These are phyloP conservation scores for Calendula officinalis DNA, from an alignment of 129 eudicot genomes.

Conservation along the genomic window DNA sequence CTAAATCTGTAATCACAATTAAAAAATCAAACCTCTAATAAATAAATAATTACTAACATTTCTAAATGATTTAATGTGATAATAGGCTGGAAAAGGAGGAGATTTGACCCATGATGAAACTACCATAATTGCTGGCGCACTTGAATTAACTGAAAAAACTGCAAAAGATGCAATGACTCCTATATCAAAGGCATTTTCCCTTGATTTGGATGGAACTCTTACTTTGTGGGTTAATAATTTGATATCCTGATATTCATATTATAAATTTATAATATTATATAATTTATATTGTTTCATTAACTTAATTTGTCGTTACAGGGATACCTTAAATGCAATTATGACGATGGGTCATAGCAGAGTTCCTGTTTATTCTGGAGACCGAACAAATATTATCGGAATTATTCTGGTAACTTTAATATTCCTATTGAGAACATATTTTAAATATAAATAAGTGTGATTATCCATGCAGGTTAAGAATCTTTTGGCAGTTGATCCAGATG, in stretches of 20 bases:
- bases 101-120: conserved; percentile 98
- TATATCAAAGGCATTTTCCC: conserved; percentile 93
- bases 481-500: conserved; percentile 80
- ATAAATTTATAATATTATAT: not conserved
- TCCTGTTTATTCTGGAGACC: conserved; percentile 75
- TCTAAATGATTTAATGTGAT: not conserved
- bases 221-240: conserved; percentile 58
- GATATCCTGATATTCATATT: conserved; percentile 22
- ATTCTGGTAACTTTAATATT: conserved; percentile 55
- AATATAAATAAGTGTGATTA: conserved; percentile 10
- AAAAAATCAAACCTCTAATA: not conserved
- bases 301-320: conserved; percentile 51
- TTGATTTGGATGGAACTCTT: conserved; percentile 97
- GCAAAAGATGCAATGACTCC: conserved; percentile 99
- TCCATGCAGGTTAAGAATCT: conserved; percentile 83
- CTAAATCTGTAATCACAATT: not conserved
- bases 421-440: not conserved
- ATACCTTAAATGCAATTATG: conserved; percentile 91
- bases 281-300: not conserved
- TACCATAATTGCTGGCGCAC: conserved; percentile 96
- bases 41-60: not conserved
- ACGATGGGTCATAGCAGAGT: conserved; percentile 97
- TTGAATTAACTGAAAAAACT: conserved; percentile 87
- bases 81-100: conserved; percentile 99
- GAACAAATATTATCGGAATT: conserved; percentile 79